Base-by-base conservation (phyloP, 177 flowering plant genomes). In the Telopea speciosissima region DNA sequence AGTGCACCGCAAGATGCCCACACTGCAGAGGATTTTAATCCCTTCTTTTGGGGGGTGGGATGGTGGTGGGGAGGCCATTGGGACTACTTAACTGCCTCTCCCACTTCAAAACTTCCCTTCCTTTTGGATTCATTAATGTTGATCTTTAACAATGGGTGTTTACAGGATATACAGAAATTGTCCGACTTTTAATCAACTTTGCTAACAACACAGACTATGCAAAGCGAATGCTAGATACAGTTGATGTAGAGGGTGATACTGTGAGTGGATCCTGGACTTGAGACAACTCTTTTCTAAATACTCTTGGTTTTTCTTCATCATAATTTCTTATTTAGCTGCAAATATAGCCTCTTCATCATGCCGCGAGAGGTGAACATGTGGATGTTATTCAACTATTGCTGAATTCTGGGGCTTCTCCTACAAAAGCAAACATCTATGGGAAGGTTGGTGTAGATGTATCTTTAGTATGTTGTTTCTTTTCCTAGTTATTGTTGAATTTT, bases 291-390 rank as follows among this genome's bases (percentile, higher is more conserved):
- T 72, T 59, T 36, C 22, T 31, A 12, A 3, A 21, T 17, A 12
- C n/a, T n/a, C n/a, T 58, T 19, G 2, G n/a, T 19, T 21, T n/a
- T 65, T 72, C 40, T 69, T 62, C 14, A 52, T 44, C 19, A 22
- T 45, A 19, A 61, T 67, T 73, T 63, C 56, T 21, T 74, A 10
- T 10, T 23, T 74, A 62, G n/a, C 36, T 14, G 1, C 65, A 60
- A 22, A n/a, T 80, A 42, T 62, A 93, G 98, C 98, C 97, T 69
- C 95, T 92, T 72, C 95, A 92, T 79, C 97, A 94, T 80, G 97
- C 96, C 1, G 96, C 95, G 0, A 86, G 97, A 78, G 95, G 97
- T 63, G 95, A 88, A 68, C 95, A 92, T 64, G 78, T 72, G 25
- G 87, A 82, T 67, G 82, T 89, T 70, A 76, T 92, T 71, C 81